Base-by-base conservation (phyloP, 1,284 basidiomycete species). In the Sanghuangporus baumii region DNA sequence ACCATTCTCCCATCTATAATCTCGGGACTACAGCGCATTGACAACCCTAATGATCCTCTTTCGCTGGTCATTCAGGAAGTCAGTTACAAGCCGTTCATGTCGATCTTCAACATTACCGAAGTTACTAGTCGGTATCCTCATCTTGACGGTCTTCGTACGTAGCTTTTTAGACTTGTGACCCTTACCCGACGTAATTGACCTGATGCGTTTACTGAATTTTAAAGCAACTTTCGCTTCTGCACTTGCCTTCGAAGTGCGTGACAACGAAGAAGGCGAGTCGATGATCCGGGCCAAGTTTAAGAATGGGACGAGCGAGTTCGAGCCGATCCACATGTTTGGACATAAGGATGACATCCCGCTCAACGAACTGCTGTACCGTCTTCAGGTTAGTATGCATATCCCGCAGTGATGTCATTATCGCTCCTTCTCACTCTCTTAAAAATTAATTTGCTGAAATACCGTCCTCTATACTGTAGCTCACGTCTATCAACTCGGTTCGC, bases 51-150 rank as follows among this genome's bases (percentile, higher is more conserved):
- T 61, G 86, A 91, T 74, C 85, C 88, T 46, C 84, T 94, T 62
- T 87, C 91, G 70, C 79, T 87, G 71, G 75, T 93, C 66, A 76
- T 90, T 64, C 80, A 92, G 70, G 71, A 67, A 72, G 88, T 88
- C 23, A 89, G 89, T 67, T 94, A 94, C 79, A 93, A 94, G 74
- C 89, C 93, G 16, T 91, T 94, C 82, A 87, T 94, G 69, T 92
- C 91, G 14, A n/a, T n/a, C 72, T 88, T 93, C 83, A 84, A 88
- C 73, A 84, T 92, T 75, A 86, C 89, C 16, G 86, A 87, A 60
- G 74, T 86, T 63, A 68, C 75, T 65, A 76, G 82, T 65, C 74
- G 80, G 26, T 75, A 85, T 72, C 86, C 88, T 1, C 80, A 86
- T 60, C 73, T 87, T 63, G 74, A 76, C 50, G 85, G 80, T 47